A percentile compares a stretch with the other conserved stretches of the same genome.
phyloP scores from a whole-genome alignment of 495 filamentous ascomycete genomes.

The Daldinia concentrica region DNA sequence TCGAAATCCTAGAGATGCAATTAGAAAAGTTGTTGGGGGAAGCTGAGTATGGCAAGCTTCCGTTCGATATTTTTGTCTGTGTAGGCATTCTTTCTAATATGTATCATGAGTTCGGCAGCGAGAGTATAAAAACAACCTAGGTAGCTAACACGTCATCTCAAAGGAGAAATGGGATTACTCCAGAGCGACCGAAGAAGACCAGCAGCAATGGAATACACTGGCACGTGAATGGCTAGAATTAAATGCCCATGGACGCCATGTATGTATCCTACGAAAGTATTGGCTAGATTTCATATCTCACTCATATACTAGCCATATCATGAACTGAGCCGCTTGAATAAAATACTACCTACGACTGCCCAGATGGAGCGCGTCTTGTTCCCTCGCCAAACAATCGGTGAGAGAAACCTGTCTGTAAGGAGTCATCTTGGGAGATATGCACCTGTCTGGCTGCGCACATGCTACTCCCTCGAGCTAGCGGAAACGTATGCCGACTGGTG shows the following conservation, averaged over 20 bases:
- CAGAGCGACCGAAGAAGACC: no score
- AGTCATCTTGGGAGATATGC: background rate
- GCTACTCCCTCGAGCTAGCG: background rate
- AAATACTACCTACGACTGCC: background rate
- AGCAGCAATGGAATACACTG: no score
- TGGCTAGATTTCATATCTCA: background rate
- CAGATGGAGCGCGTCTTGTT: background rate
- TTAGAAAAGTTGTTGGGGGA: background rate
- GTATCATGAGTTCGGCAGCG: no score
- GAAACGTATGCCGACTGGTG: background rate
- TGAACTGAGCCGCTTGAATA: background rate
- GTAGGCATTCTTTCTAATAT: background rate
- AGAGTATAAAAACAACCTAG: no score
- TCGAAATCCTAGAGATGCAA: background rate
- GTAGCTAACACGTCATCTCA: no score
- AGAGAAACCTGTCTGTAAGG: background rate
- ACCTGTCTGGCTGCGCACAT: background rate
- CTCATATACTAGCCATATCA: background rate
- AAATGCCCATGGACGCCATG: background rate
- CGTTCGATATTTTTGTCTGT: background rate
- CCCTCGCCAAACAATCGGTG: background rate
- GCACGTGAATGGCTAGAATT: background rate
- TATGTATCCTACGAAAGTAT: background rate
- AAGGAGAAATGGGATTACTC: no score
- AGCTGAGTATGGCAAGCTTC: background rate